Conservation (phyloP, 306 rosid genomes). For the Dalbergia cochinchinensis region DNA sequence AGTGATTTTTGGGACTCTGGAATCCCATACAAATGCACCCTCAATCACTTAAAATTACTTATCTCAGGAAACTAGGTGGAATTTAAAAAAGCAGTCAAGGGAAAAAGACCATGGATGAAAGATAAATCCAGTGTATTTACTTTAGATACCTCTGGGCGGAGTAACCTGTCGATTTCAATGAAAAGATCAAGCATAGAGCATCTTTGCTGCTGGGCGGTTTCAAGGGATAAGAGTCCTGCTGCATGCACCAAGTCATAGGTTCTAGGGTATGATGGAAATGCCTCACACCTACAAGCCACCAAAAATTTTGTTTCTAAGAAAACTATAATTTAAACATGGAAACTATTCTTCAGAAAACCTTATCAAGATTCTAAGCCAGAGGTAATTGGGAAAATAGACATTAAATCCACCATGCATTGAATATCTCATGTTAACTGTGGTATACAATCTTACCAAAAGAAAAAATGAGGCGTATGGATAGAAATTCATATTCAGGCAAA, state of each 20-base stretch:
- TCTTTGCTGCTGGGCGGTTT: slow-evolving; percentile 66
- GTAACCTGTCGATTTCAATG: slow-evolving; percentile 88
- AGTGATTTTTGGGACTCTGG: no score
- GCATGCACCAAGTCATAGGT: slow-evolving; percentile 98
- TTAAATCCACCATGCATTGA: not conserved
- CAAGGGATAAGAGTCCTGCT: slow-evolving; percentile 86
- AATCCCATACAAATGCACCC: no score
- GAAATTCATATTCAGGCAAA: slow-evolving; percentile 29
- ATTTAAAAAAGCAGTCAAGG: not conserved
- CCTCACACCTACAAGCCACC: slow-evolving; percentile 78
- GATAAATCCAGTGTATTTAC: not conserved
- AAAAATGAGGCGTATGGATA: slow-evolving; percentile 17
- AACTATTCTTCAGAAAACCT: slow-evolving; percentile 19
- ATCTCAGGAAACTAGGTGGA: slow-evolving; percentile 20
- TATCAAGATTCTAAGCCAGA: slow-evolving; percentile 5
- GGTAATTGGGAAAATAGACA: not conserved
- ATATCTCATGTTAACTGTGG: not conserved
- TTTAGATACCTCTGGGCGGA: slow-evolving; percentile 90
- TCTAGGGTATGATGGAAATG: slow-evolving; percentile 95
- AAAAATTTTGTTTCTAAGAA: slow-evolving; percentile 26
- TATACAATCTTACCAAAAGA: not conserved
- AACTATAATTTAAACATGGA: slow-evolving; percentile 13
- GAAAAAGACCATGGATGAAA: not conserved
- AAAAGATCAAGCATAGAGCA: slow-evolving; percentile 85
- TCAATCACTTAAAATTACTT: slow-evolving; percentile 9